These are phyloP conservation scores for Cryomyces antarcticus DNA, from an alignment of 495 filamentous ascomycete species.

Conservation along the genomic window DNA sequence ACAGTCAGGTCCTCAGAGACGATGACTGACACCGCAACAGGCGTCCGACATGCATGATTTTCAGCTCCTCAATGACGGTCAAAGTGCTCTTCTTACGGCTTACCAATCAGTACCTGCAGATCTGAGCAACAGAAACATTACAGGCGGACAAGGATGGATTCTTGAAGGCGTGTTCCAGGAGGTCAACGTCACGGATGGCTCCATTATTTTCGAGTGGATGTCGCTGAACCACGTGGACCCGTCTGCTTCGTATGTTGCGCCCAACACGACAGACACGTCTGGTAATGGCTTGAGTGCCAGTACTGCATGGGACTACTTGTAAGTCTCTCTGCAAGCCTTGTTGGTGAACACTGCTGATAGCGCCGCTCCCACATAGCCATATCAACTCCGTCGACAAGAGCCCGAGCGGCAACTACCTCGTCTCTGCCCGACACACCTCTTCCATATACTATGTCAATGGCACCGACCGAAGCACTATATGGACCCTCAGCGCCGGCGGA, in stretches of 20 bases:
- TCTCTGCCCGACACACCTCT: conserved; percentile 6
- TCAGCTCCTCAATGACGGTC: conserved; percentile 6
- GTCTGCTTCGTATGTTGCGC: neutral
- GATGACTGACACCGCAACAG: no score
- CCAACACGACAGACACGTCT: conserved; percentile 1
- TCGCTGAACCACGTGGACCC: conserved; percentile 14
- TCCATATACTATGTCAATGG: conserved; percentile 5
- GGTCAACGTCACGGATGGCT: conserved; percentile 23
- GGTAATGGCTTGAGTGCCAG: conserved; percentile 1
- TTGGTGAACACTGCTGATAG: neutral
- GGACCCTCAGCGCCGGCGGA: conserved; percentile 3
- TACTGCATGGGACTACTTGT: conserved; percentile 3
- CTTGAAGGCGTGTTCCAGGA: conserved; percentile 25
- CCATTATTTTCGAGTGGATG: conserved; percentile 25
- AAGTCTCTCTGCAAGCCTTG: neutral
- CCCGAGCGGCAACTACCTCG: conserved; percentile 7
- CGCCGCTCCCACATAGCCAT: conserved; percentile 2
- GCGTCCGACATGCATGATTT: conserved; percentile 16
- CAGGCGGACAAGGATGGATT: conserved; percentile 18
- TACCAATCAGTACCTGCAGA: conserved; percentile 4
- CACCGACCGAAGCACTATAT: conserved; percentile 6
- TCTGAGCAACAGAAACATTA: conserved; percentile 5
- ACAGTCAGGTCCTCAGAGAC: no score
- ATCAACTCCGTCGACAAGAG: conserved; percentile 10
- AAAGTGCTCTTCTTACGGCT: conserved; percentile 2